Evolutionary conservation across 2,329 filamentous ascomycete species (phyloP).

Genomic region (Amylocarpus encephaloides): DNA sequence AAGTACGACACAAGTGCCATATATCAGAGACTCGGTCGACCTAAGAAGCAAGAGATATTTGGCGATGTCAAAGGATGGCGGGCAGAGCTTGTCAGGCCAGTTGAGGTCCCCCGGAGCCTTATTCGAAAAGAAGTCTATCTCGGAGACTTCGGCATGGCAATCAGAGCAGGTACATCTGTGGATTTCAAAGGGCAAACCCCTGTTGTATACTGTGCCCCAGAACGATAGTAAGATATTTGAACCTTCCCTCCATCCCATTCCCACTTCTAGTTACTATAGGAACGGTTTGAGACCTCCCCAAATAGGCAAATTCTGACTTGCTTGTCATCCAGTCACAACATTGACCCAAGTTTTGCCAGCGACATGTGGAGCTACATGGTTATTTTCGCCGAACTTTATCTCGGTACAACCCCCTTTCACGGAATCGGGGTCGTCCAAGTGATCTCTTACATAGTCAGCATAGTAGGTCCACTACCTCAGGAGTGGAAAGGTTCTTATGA

Average conservation of each 20-base stretch:
- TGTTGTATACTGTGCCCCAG: constrained; percentile 11
- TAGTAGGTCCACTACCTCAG: constrained; percentile 7
- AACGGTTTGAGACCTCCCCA: too few species aligned
- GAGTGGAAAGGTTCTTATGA: constrained; percentile 8
- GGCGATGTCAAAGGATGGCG: neutral
- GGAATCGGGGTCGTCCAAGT: neutral
- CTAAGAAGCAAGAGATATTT: constrained; percentile 3
- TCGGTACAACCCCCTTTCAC: constrained; percentile 8
- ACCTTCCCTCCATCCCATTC: too few species aligned
- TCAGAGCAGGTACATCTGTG: constrained; percentile 11
- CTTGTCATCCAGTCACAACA: too few species aligned
- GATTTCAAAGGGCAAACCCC: constrained; percentile 6
- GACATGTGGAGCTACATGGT: constrained; percentile 20
- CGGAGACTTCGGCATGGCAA: constrained; percentile 13
- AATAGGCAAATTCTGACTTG: too few species aligned
- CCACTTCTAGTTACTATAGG: too few species aligned
- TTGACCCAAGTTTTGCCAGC: constrained; percentile 12
- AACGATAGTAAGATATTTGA: too few species aligned
- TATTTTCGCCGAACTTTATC: constrained; percentile 12
- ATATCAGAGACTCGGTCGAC: constrained; percentile 11
- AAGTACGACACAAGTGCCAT: constrained; percentile 7
- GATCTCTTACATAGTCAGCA: neutral
- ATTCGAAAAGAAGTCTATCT: constrained; percentile 7
- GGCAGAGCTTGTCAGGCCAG: constrained; percentile 10
- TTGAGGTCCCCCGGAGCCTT: constrained; percentile 1